Conservation (phyloP, 257 asterid genomes). For the Nicotiana noctiflora region DNA sequence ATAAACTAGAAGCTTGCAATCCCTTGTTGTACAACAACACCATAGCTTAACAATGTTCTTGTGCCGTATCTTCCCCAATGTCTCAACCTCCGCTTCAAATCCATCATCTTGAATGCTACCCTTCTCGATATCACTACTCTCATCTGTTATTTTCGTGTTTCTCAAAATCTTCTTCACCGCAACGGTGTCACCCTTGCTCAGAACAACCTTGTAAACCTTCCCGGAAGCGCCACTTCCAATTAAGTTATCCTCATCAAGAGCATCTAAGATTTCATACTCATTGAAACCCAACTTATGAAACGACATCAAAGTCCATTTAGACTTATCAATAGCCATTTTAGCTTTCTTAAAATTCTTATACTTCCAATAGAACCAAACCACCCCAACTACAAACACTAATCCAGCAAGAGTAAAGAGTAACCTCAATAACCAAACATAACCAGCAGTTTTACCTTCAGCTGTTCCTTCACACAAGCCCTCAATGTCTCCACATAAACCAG, state of each 20-base stretch:
- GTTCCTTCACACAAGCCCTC: constrained; percentile 65
- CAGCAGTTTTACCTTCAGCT: constrained; percentile 27
- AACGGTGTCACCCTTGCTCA: constrained; percentile 67
- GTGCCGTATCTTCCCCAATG: constrained; percentile 85
- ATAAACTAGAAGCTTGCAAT: constrained; percentile 81
- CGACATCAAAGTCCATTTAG: constrained; percentile 95
- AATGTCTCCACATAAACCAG: constrained; percentile 76
- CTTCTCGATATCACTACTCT: constrained; percentile 54
- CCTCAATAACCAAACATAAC: constrained; percentile 62
- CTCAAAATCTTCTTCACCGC: constrained; percentile 92
- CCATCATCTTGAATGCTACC: constrained; percentile 44
- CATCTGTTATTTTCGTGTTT: constrained; percentile 41
- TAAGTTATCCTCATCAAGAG: constrained; percentile 81
- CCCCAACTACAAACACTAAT: constrained; percentile 50
- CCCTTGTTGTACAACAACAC: constrained; percentile 77
- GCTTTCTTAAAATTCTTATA: constrained; percentile 44
- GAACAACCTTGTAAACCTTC: constrained; percentile 88
- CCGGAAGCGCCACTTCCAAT: constrained; percentile 95
- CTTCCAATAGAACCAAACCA: constrained; percentile 61
- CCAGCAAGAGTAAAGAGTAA: constrained; percentile 54
- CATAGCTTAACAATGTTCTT: constrained; percentile 85
- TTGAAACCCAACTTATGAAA: constrained; percentile 82
- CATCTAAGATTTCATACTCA: constrained; percentile 73
- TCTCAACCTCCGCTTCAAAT: constrained; percentile 78
- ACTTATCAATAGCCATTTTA: constrained; percentile 44